Evolutionary conservation across 1,139 yeast species (phyloP).

Genomic region (Candida tropicalis): DNA sequence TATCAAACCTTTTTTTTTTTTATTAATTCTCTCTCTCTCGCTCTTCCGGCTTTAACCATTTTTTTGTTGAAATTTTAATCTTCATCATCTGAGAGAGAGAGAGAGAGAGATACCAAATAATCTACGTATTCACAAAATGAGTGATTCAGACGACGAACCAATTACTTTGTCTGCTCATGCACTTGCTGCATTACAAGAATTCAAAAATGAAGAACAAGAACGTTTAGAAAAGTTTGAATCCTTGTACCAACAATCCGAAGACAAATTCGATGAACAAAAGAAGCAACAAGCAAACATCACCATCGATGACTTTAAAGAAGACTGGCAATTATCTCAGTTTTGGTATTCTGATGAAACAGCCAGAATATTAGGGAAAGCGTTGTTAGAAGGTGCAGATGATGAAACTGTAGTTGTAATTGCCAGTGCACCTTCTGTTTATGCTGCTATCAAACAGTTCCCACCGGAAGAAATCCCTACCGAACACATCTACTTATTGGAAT

Average conservation of each 20-base stretch:
- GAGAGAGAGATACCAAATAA: no score
- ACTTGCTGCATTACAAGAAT: constrained; percentile 76
- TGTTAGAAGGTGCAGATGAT: constrained; percentile 73
- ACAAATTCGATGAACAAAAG: constrained; percentile 37
- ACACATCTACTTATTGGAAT: constrained; percentile 75
- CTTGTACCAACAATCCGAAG: constrained; percentile 62
- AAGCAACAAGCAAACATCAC: constrained; percentile 23
- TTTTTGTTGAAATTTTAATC: no score
- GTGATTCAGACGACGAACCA: constrained; percentile 47
- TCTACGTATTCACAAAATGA: no score
- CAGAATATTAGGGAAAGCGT: constrained; percentile 61
- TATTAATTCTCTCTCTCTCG: no score
- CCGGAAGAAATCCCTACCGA: constrained; percentile 59
- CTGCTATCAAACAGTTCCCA: constrained; percentile 66
- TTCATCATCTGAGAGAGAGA: no score
- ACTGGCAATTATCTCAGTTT: constrained; percentile 93
- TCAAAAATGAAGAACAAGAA: constrained; percentile 64
- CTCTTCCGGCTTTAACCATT: no score
- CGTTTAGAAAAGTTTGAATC: constrained; percentile 61
- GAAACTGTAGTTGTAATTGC: constrained; percentile 73
- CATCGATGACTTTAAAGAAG: constrained; percentile 77
- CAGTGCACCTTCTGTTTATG: constrained; percentile 91
- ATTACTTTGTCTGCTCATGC: constrained; percentile 66
- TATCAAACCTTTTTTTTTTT: no score
- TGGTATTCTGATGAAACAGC: constrained; percentile 85